Conservation (phyloP, 108 stramenopile genomes). For the Chaetoceros muelleri region DNA sequence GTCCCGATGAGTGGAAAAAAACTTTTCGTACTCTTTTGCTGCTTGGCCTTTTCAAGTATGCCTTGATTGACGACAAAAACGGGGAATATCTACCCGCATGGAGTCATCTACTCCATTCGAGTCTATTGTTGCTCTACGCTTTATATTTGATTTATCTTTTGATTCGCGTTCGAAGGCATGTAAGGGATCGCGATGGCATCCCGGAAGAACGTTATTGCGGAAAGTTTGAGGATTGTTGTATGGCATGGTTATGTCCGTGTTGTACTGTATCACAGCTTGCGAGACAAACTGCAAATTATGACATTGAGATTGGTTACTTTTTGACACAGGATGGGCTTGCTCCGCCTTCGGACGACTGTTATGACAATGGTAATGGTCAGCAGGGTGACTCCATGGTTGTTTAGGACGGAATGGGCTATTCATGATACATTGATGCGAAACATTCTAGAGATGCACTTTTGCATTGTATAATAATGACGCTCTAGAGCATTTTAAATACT, state of each 20-base stretch:
- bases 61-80: not conserved
- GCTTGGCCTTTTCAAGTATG: constrained; percentile 1
- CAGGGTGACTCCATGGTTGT: no score
- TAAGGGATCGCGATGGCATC: constrained; percentile 18
- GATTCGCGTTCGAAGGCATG: constrained; percentile 2
- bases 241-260: constrained; percentile 21
- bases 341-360: no score
- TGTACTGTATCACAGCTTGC: constrained; percentile 27
- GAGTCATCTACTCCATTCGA: not conserved
- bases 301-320: constrained; percentile 9
- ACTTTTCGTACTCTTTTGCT: constrained; percentile 15
- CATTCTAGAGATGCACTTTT: no score
- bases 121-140: not conserved
- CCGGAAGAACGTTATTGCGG: constrained; percentile 7
- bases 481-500: no score
- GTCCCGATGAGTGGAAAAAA: constrained; percentile 4
- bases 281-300: constrained; percentile 29
- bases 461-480: no score
- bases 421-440: no score
- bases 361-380: no score
- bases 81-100: not conserved
- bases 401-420: no score
- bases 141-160: not conserved
- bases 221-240: constrained; percentile 20
- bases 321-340: constrained; percentile 12